phyloP scores from a whole-genome alignment of 495 filamentous ascomycete species.

The Parathielavia appendiculata region DNA sequence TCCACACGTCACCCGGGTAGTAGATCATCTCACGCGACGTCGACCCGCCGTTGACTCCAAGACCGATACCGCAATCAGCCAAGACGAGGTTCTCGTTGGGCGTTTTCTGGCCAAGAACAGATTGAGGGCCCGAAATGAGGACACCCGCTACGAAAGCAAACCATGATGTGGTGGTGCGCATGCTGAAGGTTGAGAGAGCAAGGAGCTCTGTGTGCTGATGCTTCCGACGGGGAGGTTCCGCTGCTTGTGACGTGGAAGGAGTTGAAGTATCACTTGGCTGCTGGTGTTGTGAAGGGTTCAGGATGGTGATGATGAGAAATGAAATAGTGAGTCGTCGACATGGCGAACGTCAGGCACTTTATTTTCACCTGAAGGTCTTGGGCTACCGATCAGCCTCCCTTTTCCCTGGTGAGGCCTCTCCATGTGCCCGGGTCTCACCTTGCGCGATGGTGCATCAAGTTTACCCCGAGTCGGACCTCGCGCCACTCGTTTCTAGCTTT shows the following conservation, averaged over 20 bases:
- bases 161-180: conserved; percentile 1
- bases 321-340: background rate
- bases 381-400: background rate
- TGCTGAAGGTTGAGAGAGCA: background rate
- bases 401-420: background rate
- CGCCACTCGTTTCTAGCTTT: background rate
- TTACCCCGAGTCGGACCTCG: background rate
- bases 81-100: conserved; percentile 10
- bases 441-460: background rate
- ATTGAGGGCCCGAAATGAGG: background rate
- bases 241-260: background rate
- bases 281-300: background rate
- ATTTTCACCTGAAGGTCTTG: background rate
- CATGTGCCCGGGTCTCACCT: background rate
- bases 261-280: background rate
- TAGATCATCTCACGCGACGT: conserved; percentile 13
- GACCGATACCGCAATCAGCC: conserved; percentile 12
- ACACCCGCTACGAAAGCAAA: background rate
- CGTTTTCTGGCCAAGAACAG: conserved; percentile 1
- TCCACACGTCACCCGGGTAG: conserved; percentile 9
- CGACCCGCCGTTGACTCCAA: conserved; percentile 7
- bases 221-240: background rate
- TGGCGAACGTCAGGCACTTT: background rate
- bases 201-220: background rate
- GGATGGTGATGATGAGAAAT: conserved; percentile 1